Conservation (phyloP, 1,139 yeast genomes). For the Suhomyces bolitotheri region DNA sequence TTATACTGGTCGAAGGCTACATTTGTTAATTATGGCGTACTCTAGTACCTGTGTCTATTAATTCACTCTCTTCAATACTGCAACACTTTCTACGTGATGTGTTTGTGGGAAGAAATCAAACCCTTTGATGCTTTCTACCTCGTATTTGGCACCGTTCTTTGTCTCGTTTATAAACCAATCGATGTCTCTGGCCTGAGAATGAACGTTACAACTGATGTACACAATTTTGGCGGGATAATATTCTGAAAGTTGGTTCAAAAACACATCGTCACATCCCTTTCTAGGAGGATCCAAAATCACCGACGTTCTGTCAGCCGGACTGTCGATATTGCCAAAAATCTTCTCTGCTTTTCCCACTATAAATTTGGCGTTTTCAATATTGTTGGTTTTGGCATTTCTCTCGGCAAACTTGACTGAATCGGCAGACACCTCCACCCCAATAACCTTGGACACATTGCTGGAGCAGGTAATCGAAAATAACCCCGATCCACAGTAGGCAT, state of each 20-base stretch:
- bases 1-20: too few relatives aligned
- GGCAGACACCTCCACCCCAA: slow-evolving; percentile 93
- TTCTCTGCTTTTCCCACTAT: slow-evolving; percentile 91
- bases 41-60: too few relatives aligned
- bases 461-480: slow-evolving; percentile 87
- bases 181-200: slow-evolving; percentile 93
- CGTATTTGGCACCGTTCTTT: slow-evolving; percentile 59
- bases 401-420: slow-evolving; percentile 89
- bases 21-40: too few relatives aligned
- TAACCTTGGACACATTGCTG: slow-evolving; percentile 71
- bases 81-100: slow-evolving; percentile 95
- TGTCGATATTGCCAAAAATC: slow-evolving; percentile 74
- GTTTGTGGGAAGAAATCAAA: slow-evolving; percentile 98
- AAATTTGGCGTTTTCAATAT: slow-evolving; percentile 74
- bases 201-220: slow-evolving; percentile 95
- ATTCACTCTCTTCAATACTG: slow-evolving; percentile 53
- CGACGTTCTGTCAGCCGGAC: slow-evolving; percentile 72
- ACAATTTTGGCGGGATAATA: slow-evolving; percentile 85
- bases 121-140: slow-evolving; percentile 81
- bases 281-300: slow-evolving; percentile 96
- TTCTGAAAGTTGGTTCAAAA: slow-evolving; percentile 78
- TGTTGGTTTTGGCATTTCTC: slow-evolving; percentile 73
- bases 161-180: slow-evolving; percentile 77
- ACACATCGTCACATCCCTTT: slow-evolving; percentile 91
- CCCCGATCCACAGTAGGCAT: slow-evolving; percentile 98